These are phyloP conservation scores for Yamadazyma phyllophila DNA, from an alignment of 805 yeast genomes.

Conservation along the genomic window DNA sequence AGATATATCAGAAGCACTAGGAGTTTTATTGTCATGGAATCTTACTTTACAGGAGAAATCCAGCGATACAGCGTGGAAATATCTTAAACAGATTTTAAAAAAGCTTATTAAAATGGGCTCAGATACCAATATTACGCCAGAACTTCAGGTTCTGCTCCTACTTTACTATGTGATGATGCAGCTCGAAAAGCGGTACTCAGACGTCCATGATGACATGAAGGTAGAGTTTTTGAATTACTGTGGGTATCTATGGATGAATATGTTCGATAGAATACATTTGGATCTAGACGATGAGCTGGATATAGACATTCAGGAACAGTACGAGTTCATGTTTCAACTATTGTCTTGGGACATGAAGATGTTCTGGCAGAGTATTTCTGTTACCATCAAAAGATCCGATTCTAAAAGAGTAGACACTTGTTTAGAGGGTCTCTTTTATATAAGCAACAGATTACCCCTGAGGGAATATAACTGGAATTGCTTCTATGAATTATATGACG, in stretches of 20 bases:
- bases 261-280: conserved; percentile 4
- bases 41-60: conserved; percentile 30
- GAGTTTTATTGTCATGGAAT: conserved; percentile 28
- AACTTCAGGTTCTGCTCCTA: neutral
- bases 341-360: conserved; percentile 5
- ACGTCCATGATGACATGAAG: neutral
- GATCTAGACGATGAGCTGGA: conserved; percentile 1
- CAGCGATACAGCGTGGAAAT: conserved; percentile 10
- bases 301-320: conserved; percentile 4
- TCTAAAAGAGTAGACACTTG: neutral
- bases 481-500: conserved; percentile 21
- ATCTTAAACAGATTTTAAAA: conserved; percentile 6
- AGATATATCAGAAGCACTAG: conserved; percentile 19
- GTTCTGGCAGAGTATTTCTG: conserved; percentile 6
- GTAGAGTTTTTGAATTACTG: conserved; percentile 5
- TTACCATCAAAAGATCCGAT: neutral
- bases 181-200: conserved; percentile 1
- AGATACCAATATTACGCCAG: neutral
- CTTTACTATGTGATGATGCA: conserved; percentile 1
- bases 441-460: conserved; percentile 7
- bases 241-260: conserved; percentile 9
- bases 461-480: conserved; percentile 23
- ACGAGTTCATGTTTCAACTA: conserved; percentile 7
- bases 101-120: conserved; percentile 1
- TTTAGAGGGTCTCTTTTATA: conserved; percentile 12